Base-by-base conservation (phyloP, 2,329 filamentous ascomycete genomes). In the Calonectria ilicicola region DNA sequence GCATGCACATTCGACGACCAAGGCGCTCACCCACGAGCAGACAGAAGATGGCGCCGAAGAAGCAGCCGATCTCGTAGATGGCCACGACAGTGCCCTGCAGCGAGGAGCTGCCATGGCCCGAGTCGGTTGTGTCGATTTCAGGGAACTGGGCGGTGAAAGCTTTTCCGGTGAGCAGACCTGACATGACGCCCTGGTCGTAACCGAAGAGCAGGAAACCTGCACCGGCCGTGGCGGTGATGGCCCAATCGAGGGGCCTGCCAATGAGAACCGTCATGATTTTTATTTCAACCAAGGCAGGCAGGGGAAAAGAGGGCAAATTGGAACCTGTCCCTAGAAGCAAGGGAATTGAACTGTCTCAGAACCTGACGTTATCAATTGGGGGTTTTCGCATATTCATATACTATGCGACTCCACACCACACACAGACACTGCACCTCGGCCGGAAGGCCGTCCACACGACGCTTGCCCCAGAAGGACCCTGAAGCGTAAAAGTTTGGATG, bases 1-100 rank as follows among this genome's bases (percentile, higher is more conserved):
- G 75, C 72, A 80, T 88, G 79, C 72, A 84, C 78, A 70, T 81
- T 67, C 74, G 82, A 72, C 87, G 83, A 23, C 87, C 87, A 14
- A 89, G 76, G 27, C 76, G 80, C 73, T 89, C 87, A 12, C 87
- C 87, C 8, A 84, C 83, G 70, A 78, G 79, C 67, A 81, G 77
- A 32, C 80, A 82, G 67, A 84, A 81, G 67, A 88, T 82, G 51
- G 87, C 84, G 40, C 87, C 86, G 19, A 87, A 81, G 77, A 87
- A 87, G 73, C 86, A 88, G 2, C 87, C 88, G 26, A 87, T 81
- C 72, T 87, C 85, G 69, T 87, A 87, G n/a, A 87, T 85, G 27
- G 85, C 84, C 23, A 86, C 84, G 1, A 87, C 85, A 32, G 84
- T 86, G 23, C 85, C 85, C 75, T 87, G 86, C 9, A 87, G 76